A percentile compares a stretch with the other conserved stretches of the same genome.
phyloP scores from a whole-genome alignment of 306 rosid genomes.

The Citrullus mucosospermus region DNA sequence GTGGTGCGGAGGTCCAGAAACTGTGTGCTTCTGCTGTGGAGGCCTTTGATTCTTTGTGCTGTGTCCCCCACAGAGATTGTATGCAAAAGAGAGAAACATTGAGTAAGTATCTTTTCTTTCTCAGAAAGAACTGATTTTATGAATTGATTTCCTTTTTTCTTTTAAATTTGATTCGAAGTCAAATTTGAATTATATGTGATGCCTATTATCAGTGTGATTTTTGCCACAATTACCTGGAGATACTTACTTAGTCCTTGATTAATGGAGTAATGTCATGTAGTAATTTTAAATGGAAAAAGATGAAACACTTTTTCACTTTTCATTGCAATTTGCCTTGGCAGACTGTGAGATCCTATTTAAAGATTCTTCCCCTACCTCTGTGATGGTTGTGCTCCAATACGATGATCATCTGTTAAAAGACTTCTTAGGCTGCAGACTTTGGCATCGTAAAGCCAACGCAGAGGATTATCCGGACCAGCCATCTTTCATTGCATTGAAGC shows the following conservation, averaged over 20 bases:
- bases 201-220: background rate
- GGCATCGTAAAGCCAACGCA: conserved; percentile 43
- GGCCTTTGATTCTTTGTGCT: conserved; percentile 42
- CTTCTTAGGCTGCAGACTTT: conserved; percentile 70
- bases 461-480: conserved; percentile 69
- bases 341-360: conserved; percentile 55
- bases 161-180: background rate
- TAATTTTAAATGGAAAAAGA: background rate
- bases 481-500: conserved; percentile 62
- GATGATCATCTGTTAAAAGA: conserved; percentile 39
- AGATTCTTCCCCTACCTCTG: conserved; percentile 63
- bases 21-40: conserved; percentile 63
- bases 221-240: background rate
- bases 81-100: conserved; percentile 31
- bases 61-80: conserved; percentile 15
- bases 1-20: conserved; percentile 79
- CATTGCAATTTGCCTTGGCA: conserved; percentile 20
- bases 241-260: background rate
- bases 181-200: background rate
- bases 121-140: background rate
- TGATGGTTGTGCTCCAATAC: conserved; percentile 51
- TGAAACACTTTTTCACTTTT: background rate
- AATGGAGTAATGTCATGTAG: background rate
- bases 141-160: background rate
- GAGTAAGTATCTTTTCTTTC: conserved; percentile 34